Conservation (phyloP, 2,329 filamentous ascomycete species). For the Metarhizium robertsii region DNA sequence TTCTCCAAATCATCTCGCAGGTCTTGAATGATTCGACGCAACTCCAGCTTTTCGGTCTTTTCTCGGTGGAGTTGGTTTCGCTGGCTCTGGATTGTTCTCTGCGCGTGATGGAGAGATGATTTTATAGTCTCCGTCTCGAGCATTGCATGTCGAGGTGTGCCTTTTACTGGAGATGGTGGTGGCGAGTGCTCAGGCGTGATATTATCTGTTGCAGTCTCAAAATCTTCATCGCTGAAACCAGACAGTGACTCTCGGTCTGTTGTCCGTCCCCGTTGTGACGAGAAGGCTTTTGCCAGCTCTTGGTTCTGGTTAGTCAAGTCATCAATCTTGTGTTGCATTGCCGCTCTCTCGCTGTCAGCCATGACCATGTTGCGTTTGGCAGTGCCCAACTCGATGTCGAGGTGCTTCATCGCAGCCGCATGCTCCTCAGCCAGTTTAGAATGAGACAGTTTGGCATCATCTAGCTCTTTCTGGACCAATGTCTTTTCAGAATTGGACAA, state of each 20-base stretch:
- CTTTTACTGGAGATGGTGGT: constrained; percentile 81
- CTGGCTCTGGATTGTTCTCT: constrained; percentile 92
- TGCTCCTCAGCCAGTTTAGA: constrained; percentile 77
- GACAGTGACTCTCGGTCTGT: constrained; percentile 55
- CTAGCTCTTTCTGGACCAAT: constrained; percentile 71
- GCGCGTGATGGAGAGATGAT: constrained; percentile 87
- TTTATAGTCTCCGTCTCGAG: constrained; percentile 95
- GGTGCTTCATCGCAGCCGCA: constrained; percentile 63
- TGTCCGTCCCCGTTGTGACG: constrained; percentile 58
- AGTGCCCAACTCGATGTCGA: constrained; percentile 79
- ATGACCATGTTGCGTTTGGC: constrained; percentile 71
- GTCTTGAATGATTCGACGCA: constrained; percentile 91
- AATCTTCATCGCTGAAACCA: constrained; percentile 51
- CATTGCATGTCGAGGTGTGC: constrained; percentile 79
- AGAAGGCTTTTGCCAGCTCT: constrained; percentile 77
- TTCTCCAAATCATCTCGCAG: constrained; percentile 84
- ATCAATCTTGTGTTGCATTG: constrained; percentile 76
- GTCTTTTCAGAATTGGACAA: constrained; percentile 66
- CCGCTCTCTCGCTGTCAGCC: constrained; percentile 68
- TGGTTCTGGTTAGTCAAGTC: constrained; percentile 84
- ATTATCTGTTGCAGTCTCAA: constrained; percentile 57
- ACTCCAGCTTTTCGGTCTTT: constrained; percentile 96
- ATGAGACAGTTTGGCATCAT: constrained; percentile 76
- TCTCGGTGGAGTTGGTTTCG: constrained; percentile 93
- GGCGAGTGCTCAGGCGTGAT: constrained; percentile 83